Percentiles rank a stretch among this genome's conserved stretches.
These are phyloP conservation scores for Syncephalastrum monosporum DNA, from an alignment of 371 early-diverging fungal species.

Conservation along the genomic window DNA sequence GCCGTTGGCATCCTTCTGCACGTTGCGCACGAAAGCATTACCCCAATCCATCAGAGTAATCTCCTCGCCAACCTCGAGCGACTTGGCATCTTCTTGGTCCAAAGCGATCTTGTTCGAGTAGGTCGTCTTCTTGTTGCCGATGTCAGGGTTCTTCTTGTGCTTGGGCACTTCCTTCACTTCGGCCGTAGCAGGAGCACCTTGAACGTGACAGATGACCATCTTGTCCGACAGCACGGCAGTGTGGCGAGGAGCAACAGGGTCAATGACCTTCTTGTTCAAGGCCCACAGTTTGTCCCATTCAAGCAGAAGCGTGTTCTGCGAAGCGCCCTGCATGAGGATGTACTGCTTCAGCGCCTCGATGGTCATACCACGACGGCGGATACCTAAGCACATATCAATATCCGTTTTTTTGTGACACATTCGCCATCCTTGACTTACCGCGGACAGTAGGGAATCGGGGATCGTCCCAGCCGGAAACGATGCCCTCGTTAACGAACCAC, in stretches of 20 bases:
- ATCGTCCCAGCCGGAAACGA: conserved; percentile 99
- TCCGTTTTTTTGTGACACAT: not conserved
- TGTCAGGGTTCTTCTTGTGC: conserved; percentile 95
- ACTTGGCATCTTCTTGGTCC: conserved; percentile 89
- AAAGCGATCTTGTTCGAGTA: conserved; percentile 81
- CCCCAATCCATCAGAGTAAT: conserved; percentile 99
- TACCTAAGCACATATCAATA: conserved; percentile 41
- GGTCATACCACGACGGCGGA: conserved; percentile 98
- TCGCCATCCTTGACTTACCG: conserved; percentile 34
- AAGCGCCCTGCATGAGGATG: conserved; percentile 99
- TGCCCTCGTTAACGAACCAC: conserved; percentile 93
- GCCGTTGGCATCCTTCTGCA: conserved; percentile 52
- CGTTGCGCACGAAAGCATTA: conserved; percentile 86
- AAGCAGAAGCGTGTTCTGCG: conserved; percentile 89
- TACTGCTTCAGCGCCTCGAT: conserved; percentile 98
- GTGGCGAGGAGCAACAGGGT: conserved; percentile 93
- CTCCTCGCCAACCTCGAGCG: conserved; percentile 87
- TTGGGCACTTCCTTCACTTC: conserved; percentile 72
- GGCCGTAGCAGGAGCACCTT: conserved; percentile 54
- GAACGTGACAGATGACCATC: conserved; percentile 68
- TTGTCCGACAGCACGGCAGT: conserved; percentile 76
- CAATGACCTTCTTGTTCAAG: conserved; percentile 97
- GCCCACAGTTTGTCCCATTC: conserved; percentile 99
- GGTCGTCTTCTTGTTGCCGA: conserved; percentile 88
- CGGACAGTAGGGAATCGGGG: conserved; percentile 99